Base-by-base conservation (phyloP, 176 grass and related monocot genomes). In the Cenchrus purpureus region DNA sequence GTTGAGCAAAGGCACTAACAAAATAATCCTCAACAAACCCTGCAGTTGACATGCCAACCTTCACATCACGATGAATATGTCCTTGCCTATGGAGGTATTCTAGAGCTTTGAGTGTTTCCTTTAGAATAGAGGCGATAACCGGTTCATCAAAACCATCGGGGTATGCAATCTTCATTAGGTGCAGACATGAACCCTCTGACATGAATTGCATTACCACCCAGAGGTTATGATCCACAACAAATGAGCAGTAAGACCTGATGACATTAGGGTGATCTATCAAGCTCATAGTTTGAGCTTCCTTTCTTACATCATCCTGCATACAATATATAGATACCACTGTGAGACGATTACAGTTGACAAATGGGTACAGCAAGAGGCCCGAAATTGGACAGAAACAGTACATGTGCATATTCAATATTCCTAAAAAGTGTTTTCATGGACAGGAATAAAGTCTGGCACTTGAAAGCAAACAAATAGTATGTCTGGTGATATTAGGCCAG, bases 171-270 rank as follows among this genome's bases (percentile, higher is more conserved):
- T 99, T 99, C 97, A 99, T 99, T 63, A 99, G 79, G 88, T 99
- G 97, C 64, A 99, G 86, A 83, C 97, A 99, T 11, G 97, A 99
- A 67, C 97, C 97, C 73, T 96, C 97, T 7, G 88, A 84, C 97
- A 99, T 99, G 84, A 96, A 99, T 76, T 93, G 97, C 97, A 98
- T 98, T 77, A 98, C 76, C 48, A 99, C 97, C 97, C 97, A 99
- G 85, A 99, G 93, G 85, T 78, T 87, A 25, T 79, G 87, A 15
- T 91, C 97, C 43, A 99, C 97, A 34, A 92, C 88, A 82, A 98
- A 99, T 67, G 97, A 99, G 86, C 97, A 99, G 62, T 91, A 96
- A 67, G 93, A 90, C 79, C 70, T 94, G 79, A 99, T 94, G 63
- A 96, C 85, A 86, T 96, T 99, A 50, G 97, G 91, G 75, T 99